phyloP scores from a whole-genome alignment of 306 rosid genomes.

The Inga leiocalycina region DNA sequence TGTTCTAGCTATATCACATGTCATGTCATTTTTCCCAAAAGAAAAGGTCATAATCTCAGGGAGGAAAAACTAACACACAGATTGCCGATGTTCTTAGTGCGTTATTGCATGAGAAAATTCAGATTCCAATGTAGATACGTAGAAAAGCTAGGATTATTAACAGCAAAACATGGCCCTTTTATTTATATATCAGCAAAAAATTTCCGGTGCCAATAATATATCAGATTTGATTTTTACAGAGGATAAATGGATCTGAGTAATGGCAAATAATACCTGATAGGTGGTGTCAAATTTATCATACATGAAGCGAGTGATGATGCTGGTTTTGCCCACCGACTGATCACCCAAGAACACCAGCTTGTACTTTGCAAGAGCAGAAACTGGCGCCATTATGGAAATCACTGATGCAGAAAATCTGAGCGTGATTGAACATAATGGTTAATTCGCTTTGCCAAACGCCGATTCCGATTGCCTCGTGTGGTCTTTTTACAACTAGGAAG shows the following conservation, averaged over 20 bases:
- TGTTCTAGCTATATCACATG: not conserved
- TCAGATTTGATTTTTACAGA: constrained; percentile 5
- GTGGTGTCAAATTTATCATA: not conserved
- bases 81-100: not conserved
- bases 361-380: not conserved
- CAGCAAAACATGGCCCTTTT: not conserved
- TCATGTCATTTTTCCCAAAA: not conserved
- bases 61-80: not conserved
- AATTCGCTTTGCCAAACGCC: not conserved
- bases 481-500: not conserved
- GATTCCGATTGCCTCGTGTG: not conserved
- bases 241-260: constrained; percentile 29
- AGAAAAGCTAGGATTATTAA: not conserved
- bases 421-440: not conserved
- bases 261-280: not conserved
- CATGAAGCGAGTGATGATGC: not conserved
- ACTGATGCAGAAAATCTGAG: not conserved
- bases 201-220: not conserved
- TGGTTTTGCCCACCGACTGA: not conserved
- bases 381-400: not conserved
- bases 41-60: not conserved
- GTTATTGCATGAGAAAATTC: not conserved
- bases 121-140: not conserved
- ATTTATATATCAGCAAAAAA: not conserved
- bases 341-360: not conserved